A percentile compares a stretch with the other conserved stretches of the same genome.
phyloP scores from a whole-genome alignment of 1,284 basidiomycete species.

The Cerrena zonata region DNA sequence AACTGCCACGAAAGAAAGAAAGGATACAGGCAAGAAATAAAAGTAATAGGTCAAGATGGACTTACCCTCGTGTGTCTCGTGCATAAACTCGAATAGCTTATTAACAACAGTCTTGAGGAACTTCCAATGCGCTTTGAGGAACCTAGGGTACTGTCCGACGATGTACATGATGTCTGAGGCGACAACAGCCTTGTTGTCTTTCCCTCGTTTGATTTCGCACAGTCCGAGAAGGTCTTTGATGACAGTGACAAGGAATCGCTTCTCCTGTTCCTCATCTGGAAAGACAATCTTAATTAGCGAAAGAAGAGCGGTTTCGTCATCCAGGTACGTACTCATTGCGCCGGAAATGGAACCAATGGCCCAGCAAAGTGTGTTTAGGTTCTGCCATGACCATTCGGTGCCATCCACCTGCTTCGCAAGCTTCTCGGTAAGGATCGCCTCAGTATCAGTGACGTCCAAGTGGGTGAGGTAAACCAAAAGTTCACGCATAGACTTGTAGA shows the following conservation, averaged over 20 bases:
- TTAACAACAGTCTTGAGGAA: conserved; percentile 99
- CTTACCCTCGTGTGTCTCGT: conserved; percentile 95
- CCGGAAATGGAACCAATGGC: conserved; percentile 99
- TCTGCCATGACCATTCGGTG: conserved; percentile 99
- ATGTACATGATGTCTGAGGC: conserved; percentile 99
- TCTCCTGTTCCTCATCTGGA: conserved; percentile 94
- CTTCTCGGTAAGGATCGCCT: conserved; percentile 96
- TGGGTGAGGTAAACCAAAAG: conserved; percentile 96
- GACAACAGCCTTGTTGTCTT: conserved; percentile 99
- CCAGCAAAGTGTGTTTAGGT: conserved; percentile 99
- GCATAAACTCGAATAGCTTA: conserved; percentile 99
- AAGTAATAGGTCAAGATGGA: conserved; percentile 6
- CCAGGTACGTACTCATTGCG: conserved; percentile 82
- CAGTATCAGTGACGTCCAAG: conserved; percentile 92
- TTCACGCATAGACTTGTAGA: conserved; percentile 99
- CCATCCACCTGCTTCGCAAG: conserved; percentile 95
- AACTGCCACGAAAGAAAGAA: conserved; percentile 8
- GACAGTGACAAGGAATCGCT: conserved; percentile 97
- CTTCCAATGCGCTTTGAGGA: conserved; percentile 99
- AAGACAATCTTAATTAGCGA: neutral
- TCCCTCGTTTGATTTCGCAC: conserved; percentile 97
- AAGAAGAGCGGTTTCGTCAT: conserved; percentile 6
- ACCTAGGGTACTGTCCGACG: conserved; percentile 98
- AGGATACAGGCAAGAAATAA: conserved; percentile 9
- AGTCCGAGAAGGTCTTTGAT: conserved; percentile 97